A percentile compares a stretch with the other conserved stretches of the same genome.
These are phyloP conservation scores for Phyllostachys edulis DNA, from an alignment of 176 grass and related monocot genomes.

Conservation along the genomic window DNA sequence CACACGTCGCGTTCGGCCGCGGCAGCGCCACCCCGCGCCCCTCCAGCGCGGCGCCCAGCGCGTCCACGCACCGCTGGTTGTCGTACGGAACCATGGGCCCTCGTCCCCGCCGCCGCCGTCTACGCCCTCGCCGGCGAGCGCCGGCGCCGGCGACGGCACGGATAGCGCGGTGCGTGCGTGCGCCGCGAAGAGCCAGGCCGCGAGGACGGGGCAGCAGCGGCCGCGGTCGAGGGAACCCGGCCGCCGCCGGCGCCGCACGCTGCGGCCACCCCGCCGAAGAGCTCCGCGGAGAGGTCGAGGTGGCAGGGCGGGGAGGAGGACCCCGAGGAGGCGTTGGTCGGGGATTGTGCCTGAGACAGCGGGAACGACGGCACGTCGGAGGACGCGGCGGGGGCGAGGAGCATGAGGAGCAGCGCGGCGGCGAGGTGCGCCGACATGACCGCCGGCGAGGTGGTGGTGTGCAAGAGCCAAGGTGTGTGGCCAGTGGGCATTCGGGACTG, in stretches of 20 bases:
- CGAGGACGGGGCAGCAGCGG: slow-evolving; percentile 92
- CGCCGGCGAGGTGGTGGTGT: slow-evolving; percentile 5
- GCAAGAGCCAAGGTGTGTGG: background rate
- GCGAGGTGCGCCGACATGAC: slow-evolving; percentile 49
- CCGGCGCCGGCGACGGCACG: slow-evolving; percentile 41
- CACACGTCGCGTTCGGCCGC: slow-evolving; percentile 76
- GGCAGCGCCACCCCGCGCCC: slow-evolving; percentile 60
- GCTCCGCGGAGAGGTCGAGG: slow-evolving; percentile 91
- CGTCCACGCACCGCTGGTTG: slow-evolving; percentile 92
- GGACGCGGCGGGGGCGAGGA: slow-evolving; percentile 13
- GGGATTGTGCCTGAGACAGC: slow-evolving; percentile 36
- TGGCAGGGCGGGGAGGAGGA: slow-evolving; percentile 67
- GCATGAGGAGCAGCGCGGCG: slow-evolving; percentile 27
- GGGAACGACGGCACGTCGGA: slow-evolving; percentile 30
- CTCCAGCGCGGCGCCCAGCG: slow-evolving; percentile 72
- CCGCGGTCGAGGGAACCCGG: slow-evolving; percentile 58
- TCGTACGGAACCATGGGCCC: slow-evolving; percentile 90
- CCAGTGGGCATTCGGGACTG: slow-evolving; percentile 11
- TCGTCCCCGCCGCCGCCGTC: slow-evolving; percentile 40
- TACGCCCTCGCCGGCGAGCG: slow-evolving; percentile 23
- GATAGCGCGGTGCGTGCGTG: slow-evolving; percentile 87
- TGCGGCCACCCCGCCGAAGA: slow-evolving; percentile 90
- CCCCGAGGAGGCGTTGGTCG: slow-evolving; percentile 38
- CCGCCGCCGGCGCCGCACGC: slow-evolving; percentile 69
- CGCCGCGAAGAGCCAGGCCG: slow-evolving; percentile 97